These are phyloP conservation scores for Pyrenophora graminea DNA, from an alignment of 2,329 filamentous ascomycete species.

Conservation along the genomic window DNA sequence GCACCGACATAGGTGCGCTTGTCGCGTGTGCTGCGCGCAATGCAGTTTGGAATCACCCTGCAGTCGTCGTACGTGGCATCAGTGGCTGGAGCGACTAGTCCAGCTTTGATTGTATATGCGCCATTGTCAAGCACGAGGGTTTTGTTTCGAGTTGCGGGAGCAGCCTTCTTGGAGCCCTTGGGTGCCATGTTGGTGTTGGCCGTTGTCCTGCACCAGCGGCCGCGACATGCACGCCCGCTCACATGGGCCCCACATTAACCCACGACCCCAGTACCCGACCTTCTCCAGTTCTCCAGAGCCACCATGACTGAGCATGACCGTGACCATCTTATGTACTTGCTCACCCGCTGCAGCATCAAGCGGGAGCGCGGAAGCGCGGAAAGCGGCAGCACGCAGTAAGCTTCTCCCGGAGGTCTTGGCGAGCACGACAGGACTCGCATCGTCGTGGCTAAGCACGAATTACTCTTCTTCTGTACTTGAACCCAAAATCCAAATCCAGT, in stretches of 20 bases:
- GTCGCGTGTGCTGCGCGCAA: slow-evolving; percentile 77
- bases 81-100: slow-evolving; percentile 59
- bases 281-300: not conserved
- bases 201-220: not conserved
- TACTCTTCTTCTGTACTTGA: too few relatives aligned
- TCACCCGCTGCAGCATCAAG: too few relatives aligned
- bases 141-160: slow-evolving; percentile 22
- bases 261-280: not conserved
- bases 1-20: slow-evolving; percentile 78
- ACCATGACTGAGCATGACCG: too few relatives aligned
- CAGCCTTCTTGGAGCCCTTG: slow-evolving; percentile 39
- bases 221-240: slow-evolving; percentile 10
- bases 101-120: slow-evolving; percentile 87
- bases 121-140: slow-evolving; percentile 95
- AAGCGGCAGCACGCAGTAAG: too few relatives aligned
- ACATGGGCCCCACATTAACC: slow-evolving; percentile 4
- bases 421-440: too few relatives aligned
- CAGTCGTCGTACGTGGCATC: slow-evolving; percentile 53
- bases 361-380: too few relatives aligned
- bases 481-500: too few relatives aligned
- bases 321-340: too few relatives aligned
- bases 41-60: slow-evolving; percentile 80
- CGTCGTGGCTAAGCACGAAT: too few relatives aligned
- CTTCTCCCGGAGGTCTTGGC: too few relatives aligned
- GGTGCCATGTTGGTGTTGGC: slow-evolving; percentile 31